Evolutionary conservation across 441 rosid species (phyloP), one percentile per base, ranked within the genome.

Genomic region (Francoa sonchifolia): DNA sequence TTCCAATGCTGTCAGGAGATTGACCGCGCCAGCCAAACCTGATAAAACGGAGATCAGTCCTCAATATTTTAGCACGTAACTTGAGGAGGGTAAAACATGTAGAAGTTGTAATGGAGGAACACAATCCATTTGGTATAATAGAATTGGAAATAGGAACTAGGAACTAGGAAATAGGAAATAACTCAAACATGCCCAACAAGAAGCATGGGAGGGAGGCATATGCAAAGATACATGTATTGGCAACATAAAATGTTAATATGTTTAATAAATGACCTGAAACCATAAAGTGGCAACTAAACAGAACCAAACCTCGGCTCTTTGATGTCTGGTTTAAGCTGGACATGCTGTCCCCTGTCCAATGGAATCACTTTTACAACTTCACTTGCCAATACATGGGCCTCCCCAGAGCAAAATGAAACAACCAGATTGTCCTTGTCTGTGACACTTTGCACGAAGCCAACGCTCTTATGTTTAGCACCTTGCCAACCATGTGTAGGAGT

Each of bases 1-100:
- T 92, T 50, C 99, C 99, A 17, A 92, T 67, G 65, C 97, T 79
- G 41, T 92, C 97, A 42, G 74, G 84, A 46, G 97, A 87, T 31
- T 92, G 97, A 45, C 81, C 94, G 38, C 97, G 94, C 94, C 90
- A 92, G 20, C 95, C 99, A 71, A 83, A 92, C 77, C 99, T 87
- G 64, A 39, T 20, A 17, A 19, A 22, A 65, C 47, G 27, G 46
- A 22, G 26, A 46, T 42, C 36, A 46, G 21, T 33, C 26, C 48
- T 58, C 45, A 47, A 50, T 44, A 39, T 41, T 25, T 10, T 33
- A 42, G 14, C 38, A 23, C 48, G n/a, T 18, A 27, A 33, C n/a
- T 27, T 38, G 33, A 52, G 11, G 16, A 35, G 16, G 17, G 39
- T 15, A 17, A 4, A 41, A 3, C 16, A 39, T 17, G 22, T 36